Base-by-base conservation (phyloP, 257 asterid genomes). In the Capsicum pubescens region DNA sequence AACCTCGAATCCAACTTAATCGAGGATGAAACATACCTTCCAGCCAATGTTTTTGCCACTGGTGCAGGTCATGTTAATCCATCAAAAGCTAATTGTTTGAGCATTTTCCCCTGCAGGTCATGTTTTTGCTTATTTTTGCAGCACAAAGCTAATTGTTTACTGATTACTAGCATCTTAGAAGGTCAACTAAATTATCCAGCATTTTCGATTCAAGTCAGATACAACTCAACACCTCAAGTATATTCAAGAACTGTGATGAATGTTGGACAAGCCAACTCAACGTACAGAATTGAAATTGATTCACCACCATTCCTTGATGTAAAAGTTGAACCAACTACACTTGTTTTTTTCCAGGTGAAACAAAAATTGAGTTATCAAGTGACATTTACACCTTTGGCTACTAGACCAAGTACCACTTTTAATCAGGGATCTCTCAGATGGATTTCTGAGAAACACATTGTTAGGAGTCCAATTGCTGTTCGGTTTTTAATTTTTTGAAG, bases 181-280 rank as follows among this genome's bases (percentile, higher is more conserved):
- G 87, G 87, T 42, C 83, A 86, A 14, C 82, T 90, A 26, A 90
- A 90, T 48, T 87, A 89, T 26, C 93, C 92, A 4, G 87, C 92
- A 4, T 83, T 90, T 11, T 59, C 89, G 0, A 10, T 90, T 32
- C 19, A 4, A 0, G 76, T 87, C 4, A 80, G 86, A 6, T 1
- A 9, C 44, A 11, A 17, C 26, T 80, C 60, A 7, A 39, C n/a
- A 1, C 17, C 80, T 46, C 80, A 71, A n/a, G 54, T 5, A 44
- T 89, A 86, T 79, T 80, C 89, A 1, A 87, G 91, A 84, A 90
- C 87, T 3, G 92, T 88, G 66, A 90, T 87, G 2, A 90, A 90
- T 2, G 92, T 90, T 3, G 91, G 90, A 11, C 86, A 87, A 15
- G 87, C 90, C 10, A 58, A 79, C 4, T 84, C 92, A 12, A 59